Percentiles rank a stretch among this genome's conserved stretches.
Evolutionary conservation across 2,329 filamentous ascomycete genomes (phyloP).

Genomic region (Chrysoporthe puriensis): DNA sequence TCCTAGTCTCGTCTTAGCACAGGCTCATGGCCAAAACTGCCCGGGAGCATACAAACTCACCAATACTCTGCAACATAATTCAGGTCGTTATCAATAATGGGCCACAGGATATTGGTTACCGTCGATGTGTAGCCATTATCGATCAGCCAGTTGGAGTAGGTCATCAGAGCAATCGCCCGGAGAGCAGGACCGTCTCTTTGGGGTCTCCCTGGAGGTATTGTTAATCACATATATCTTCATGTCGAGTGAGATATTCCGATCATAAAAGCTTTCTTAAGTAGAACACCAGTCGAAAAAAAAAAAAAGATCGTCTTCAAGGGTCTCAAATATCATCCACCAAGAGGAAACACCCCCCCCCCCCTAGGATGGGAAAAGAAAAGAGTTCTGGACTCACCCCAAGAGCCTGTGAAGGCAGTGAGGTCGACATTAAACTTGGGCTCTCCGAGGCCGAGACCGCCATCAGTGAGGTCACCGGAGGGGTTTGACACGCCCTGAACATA

Average conservation of each 20-base stretch:
- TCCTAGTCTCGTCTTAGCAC: slow-evolving; percentile 40
- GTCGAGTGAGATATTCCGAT: background rate
- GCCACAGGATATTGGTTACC: slow-evolving; percentile 66
- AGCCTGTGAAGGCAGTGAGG: slow-evolving; percentile 63
- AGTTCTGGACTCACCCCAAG: slow-evolving; percentile 57
- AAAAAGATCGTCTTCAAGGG: too few species aligned
- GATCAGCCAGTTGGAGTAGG: slow-evolving; percentile 74
- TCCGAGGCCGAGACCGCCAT: slow-evolving; percentile 58
- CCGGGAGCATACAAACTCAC: slow-evolving; percentile 37
- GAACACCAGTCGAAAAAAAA: too few species aligned
- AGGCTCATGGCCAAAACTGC: background rate
- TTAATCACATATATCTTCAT: background rate
- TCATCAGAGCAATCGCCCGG: slow-evolving; percentile 72
- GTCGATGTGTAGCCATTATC: slow-evolving; percentile 64
- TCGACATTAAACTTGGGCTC: slow-evolving; percentile 77
- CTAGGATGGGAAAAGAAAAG: background rate
- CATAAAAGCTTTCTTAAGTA: background rate
- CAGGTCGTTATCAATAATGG: slow-evolving; percentile 75
- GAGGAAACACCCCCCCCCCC: too few species aligned
- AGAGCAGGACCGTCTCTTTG: slow-evolving; percentile 81
- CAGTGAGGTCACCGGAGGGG: slow-evolving; percentile 63
- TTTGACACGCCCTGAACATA: slow-evolving; percentile 69
- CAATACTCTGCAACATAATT: slow-evolving; percentile 76
- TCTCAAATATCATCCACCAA: too few species aligned
- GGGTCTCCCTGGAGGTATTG: slow-evolving; percentile 58